Conservation (phyloP, 305 asterid species). For the Solanum chacoense region DNA sequence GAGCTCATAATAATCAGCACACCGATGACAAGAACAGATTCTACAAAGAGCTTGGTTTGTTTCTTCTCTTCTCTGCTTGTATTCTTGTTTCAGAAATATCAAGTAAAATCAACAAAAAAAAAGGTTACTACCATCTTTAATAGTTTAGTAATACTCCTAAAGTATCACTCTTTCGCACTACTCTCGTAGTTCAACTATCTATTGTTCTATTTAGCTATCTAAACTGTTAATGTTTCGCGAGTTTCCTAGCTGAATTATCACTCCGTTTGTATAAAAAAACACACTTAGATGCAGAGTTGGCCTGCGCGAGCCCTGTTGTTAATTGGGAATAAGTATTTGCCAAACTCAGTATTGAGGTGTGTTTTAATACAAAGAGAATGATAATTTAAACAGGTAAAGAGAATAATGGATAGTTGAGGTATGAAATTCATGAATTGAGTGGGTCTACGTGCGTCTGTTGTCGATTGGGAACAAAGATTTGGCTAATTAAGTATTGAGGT, state of each 20-base stretch:
- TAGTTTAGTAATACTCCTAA: neutral
- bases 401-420: neutral
- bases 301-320: neutral
- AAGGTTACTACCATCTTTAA: neutral
- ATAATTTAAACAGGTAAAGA: neutral
- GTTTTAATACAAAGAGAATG: neutral
- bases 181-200: neutral
- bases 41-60: slow-evolving; percentile 57
- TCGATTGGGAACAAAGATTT: no score
- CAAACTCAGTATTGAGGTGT: neutral
- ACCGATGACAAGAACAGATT: slow-evolving; percentile 35
- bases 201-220: neutral
- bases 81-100: neutral
- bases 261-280: neutral
- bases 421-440: neutral
- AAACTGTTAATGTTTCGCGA: neutral
- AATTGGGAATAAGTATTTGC: neutral
- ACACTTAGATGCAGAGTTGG: neutral
- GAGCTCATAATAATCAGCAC: slow-evolving; percentile 36
- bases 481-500: neutral
- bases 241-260: neutral
- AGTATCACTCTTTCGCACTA: neutral
- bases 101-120: neutral
- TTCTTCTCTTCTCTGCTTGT: neutral
- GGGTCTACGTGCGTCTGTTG: no score